Evolutionary conservation across 257 asterid genomes (phyloP).

Genomic region (Solanum ossicruentum): DNA sequence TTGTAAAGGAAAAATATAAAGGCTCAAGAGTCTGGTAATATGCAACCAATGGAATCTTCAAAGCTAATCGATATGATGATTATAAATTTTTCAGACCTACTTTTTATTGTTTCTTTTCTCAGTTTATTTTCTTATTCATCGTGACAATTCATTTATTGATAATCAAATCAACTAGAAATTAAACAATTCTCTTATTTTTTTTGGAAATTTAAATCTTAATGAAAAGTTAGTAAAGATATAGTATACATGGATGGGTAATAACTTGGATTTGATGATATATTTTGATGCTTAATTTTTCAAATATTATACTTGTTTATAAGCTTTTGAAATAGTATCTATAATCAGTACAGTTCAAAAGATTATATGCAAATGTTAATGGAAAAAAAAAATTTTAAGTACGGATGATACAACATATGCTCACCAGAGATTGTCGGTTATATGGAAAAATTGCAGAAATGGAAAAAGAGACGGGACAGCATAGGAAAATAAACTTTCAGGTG

Average conservation of each 20-base stretch:
- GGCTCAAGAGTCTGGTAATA: not conserved
- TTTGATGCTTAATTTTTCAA: not conserved
- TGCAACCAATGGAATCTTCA: not conserved
- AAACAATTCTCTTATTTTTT: not conserved
- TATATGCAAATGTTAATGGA: not conserved
- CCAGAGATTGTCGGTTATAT: not conserved
- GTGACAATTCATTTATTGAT: not conserved
- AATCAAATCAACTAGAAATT: not conserved
- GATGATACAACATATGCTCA: too few relatives aligned
- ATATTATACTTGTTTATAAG: not conserved
- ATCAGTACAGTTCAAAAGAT: not conserved
- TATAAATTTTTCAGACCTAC: not conserved
- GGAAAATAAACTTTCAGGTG: not conserved
- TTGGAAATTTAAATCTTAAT: not conserved
- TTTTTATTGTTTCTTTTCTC: not conserved
- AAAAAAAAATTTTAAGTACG: too few relatives aligned
- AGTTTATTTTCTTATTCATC: not conserved
- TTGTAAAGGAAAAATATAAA: not conserved
- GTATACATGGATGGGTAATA: not conserved
- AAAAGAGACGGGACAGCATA: too few relatives aligned
- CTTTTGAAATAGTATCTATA: not conserved
- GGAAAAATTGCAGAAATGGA: not conserved
- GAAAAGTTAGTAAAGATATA: not conserved
- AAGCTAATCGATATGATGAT: not conserved
- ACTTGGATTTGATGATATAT: not conserved